A percentile compares a stretch with the other conserved stretches of the same genome.
Conservation (phyloP, 495 filamentous ascomycete genomes). For the Podospora anserina region DNA sequence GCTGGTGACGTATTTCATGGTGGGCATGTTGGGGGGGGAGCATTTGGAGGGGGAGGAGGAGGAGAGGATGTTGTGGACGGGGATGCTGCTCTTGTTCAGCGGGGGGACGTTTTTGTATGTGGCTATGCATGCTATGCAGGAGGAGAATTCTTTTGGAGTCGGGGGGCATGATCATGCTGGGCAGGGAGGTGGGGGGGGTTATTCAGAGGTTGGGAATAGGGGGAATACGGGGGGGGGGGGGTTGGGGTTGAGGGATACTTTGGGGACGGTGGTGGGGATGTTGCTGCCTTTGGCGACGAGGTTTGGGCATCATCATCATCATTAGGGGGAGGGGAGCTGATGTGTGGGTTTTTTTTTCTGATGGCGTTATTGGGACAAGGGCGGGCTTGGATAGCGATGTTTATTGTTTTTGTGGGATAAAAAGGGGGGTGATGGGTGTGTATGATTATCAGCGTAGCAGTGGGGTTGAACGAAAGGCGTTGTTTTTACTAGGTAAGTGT, state of each 20-base stretch:
- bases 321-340: background rate
- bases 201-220: slow-evolving; percentile 51
- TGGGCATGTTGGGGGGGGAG: slow-evolving; percentile 64
- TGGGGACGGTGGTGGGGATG: slow-evolving; percentile 84
- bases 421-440: background rate
- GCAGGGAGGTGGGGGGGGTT: slow-evolving; percentile 55
- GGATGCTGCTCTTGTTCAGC: slow-evolving; percentile 85
- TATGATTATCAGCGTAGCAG: background rate
- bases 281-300: slow-evolving; percentile 83
- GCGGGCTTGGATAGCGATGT: too few relatives aligned
- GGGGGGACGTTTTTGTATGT: slow-evolving; percentile 98
- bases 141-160: slow-evolving; percentile 52
- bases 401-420: background rate
- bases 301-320: slow-evolving; percentile 85
- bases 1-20: slow-evolving; percentile 73
- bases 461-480: too few relatives aligned
- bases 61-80: slow-evolving; percentile 82
- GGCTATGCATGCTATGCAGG: slow-evolving; percentile 97
- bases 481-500: too few relatives aligned
- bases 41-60: slow-evolving; percentile 42
- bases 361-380: slow-evolving; percentile 8
- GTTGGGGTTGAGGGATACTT: slow-evolving; percentile 59
- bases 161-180: slow-evolving; percentile 25
- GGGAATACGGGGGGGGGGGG: slow-evolving; percentile 48
- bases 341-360: slow-evolving; percentile 12